Base-by-base conservation (phyloP, 441 rosid genomes). In the Gossypium aridum region DNA sequence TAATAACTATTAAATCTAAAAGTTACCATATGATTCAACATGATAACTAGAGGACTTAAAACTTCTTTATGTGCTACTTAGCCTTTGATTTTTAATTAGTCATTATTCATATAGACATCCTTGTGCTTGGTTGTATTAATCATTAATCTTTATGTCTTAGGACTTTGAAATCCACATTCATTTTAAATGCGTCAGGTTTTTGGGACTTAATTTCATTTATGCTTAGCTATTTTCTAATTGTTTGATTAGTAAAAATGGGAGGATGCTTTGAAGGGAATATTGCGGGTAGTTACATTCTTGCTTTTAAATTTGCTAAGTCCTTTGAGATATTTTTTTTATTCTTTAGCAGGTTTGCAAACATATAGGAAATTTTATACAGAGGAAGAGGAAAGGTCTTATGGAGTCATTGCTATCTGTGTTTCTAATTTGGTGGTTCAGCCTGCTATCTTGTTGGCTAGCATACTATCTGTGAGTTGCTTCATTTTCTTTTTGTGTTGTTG, bases 341-440 rank as follows among this genome's bases (percentile, higher is more conserved):
- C 61, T 13, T 64, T 75, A 68, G 20, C 75, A 88, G 94, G 88
- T 17, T 70, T 82, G 66, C 84, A 77, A 82, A 74, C 84, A 72
- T 81, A 79, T 54, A 75, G 83, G 64, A 78, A 79, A 74, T 80
- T 84, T 67, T 85, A 80, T 79, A 60, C 75, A 1, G 79, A 83
- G 28, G 85, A 88, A 73, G 86, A 84, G 77, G 94, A 83, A 79
- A 85, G 74, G 72, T 59, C 56, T 65, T 83, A 79, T 63, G 89
- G 88, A 51, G 89, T 88, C 73, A 75, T 88, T 2, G 88, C 90
- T 49, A 80, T 88, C 68, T 75, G 76, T 81, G 72, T 90, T 81
- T 83, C 77, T 64, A 87, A 79, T 79, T 55, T 84, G 71, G 79
- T 75, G 56, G 28, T 51, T 74, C 90, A 87, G 73, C 90, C 92